Evolutionary conservation across 2,329 filamentous ascomycete genomes (phyloP), one percentile per base, ranked within the genome.

Genomic region (Biscogniauxia mediterranea): DNA sequence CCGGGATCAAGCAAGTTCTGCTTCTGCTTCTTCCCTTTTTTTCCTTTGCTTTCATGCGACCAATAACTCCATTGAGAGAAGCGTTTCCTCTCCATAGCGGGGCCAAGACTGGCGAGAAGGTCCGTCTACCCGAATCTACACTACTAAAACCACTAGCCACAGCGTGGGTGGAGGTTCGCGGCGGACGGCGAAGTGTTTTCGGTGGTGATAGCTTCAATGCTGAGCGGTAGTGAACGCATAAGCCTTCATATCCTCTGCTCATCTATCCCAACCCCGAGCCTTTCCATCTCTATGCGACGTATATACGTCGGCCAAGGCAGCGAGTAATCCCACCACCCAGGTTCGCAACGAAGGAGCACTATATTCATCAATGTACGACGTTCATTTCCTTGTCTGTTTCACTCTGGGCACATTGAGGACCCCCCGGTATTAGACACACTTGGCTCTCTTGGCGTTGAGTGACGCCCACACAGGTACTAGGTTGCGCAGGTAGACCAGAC

Each of bases 111-210:
- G 56, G 56, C 58, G 56, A n/a, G 23, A 59, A 61, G 65, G 65
- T 63, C 65, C 65, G 65, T 58, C 55, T 55, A 57, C 62, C 63
- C 65, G 63, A 49, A 46, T 25, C 19, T 32, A 23, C 5, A 5
- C 23, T n/a, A 25, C 59, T 3, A 32, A 19, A 52, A n/a, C 19
- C 23, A 26, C 51, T 21, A 52, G 51, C 19, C 19, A 26, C 13
- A 46, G 15, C 38, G 38, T n/a, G 38, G 13, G 38, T n/a, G 15
- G 38, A 46, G 38, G 13, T 46, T n/a, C 13, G 17, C 15, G 38
- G 38, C 38, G 50, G 50, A 7, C 15, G 53, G 56, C 3, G 51
- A 46, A 13, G 28, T 32, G 53, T 9, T 15, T 32, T 11, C 23
- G 38, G 46, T n/a, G 13, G 15, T 11, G 38, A 46, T 46, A n/a